These are phyloP conservation scores for Penicillium sp. DNA, from an alignment of 2,329 filamentous ascomycete genomes.

Conservation along the genomic window DNA sequence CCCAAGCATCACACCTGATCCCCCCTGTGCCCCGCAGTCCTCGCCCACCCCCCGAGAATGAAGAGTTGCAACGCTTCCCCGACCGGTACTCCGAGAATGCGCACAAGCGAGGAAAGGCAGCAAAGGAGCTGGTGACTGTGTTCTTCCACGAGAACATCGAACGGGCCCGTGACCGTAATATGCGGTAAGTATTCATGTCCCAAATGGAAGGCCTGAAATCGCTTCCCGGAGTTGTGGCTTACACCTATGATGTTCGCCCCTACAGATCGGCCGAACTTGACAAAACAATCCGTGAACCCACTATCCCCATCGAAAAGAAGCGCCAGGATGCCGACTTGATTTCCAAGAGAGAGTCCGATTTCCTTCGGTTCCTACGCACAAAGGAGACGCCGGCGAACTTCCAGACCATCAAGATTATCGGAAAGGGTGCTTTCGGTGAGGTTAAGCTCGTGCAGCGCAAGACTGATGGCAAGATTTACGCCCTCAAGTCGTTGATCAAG, in stretches of 20 bases:
- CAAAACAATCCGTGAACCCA: slow-evolving; percentile 74
- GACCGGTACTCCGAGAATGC: slow-evolving; percentile 88
- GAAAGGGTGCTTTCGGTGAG: slow-evolving; percentile 97
- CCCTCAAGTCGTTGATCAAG: slow-evolving; percentile 97
- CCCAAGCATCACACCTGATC: slow-evolving; percentile 67
- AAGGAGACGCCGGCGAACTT: slow-evolving; percentile 95
- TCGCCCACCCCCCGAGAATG: slow-evolving; percentile 58
- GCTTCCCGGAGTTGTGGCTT: background rate
- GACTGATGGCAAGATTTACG: slow-evolving; percentile 94
- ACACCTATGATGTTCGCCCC: background rate
- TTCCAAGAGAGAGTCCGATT: slow-evolving; percentile 85
- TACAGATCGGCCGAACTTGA: slow-evolving; percentile 87
- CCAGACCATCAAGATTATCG: slow-evolving; percentile 94
- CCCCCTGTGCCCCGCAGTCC: slow-evolving; percentile 63
- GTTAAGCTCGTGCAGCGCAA: slow-evolving; percentile 97
- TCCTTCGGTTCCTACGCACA: slow-evolving; percentile 88
- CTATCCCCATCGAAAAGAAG: slow-evolving; percentile 71
- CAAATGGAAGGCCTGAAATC: background rate
- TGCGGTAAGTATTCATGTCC: slow-evolving; percentile 62
- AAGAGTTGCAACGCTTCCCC: slow-evolving; percentile 74
- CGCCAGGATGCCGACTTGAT: slow-evolving; percentile 81
- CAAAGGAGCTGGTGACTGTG: slow-evolving; percentile 64
- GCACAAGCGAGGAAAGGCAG: slow-evolving; percentile 67
- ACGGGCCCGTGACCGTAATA: slow-evolving; percentile 89
- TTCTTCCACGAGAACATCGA: slow-evolving; percentile 99